These are phyloP conservation scores for Lachancea lanzarotensis DNA, from an alignment of 805 yeast species.

Conservation along the genomic window DNA sequence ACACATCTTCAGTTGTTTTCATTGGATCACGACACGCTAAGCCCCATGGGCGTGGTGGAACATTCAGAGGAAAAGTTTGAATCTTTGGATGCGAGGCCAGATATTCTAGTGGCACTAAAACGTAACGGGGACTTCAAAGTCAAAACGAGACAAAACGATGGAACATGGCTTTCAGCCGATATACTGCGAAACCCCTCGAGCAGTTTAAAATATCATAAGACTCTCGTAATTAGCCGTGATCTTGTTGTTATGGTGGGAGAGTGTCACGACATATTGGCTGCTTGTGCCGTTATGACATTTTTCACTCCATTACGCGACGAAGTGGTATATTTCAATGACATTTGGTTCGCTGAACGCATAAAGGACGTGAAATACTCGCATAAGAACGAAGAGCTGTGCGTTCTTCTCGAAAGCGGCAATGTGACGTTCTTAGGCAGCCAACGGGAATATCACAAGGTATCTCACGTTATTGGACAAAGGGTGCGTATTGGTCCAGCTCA, in stretches of 20 bases:
- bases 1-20: background rate
- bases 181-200: background rate
- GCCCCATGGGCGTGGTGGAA: background rate
- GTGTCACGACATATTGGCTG: background rate
- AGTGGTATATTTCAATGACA: background rate
- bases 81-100: constrained; percentile 1
- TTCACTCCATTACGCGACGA: background rate
- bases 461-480: background rate
- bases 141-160: background rate
- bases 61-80: background rate
- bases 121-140: background rate
- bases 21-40: background rate
- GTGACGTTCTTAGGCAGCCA: background rate
- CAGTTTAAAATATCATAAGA: background rate
- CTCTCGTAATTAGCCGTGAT: background rate
- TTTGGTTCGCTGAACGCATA: constrained; percentile 2
- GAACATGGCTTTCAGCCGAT: background rate
- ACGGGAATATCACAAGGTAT: background rate
- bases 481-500: background rate
- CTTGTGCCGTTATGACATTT: background rate
- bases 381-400: constrained; percentile 1
- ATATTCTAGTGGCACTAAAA: constrained; percentile 1
- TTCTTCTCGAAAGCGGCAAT: constrained; percentile 3
- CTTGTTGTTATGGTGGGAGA: constrained; percentile 1
- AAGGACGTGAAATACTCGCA: constrained; percentile 3